These are phyloP conservation scores for Falciphora oryzae DNA, from an alignment of 2,329 filamentous ascomycete species.

Conservation along the genomic window DNA sequence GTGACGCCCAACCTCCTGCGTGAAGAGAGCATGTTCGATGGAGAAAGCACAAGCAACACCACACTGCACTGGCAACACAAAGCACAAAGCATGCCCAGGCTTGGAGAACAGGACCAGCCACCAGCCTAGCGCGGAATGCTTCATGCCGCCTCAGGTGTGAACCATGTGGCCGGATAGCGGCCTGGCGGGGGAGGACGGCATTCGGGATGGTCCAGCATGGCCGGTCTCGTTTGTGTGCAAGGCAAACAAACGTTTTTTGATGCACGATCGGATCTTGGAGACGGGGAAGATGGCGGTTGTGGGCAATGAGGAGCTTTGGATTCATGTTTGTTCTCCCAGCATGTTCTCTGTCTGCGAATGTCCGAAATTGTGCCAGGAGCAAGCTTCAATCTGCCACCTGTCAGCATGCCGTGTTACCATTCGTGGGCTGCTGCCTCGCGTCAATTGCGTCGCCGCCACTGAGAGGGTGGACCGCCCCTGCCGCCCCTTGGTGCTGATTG, in stretches of 20 bases:
- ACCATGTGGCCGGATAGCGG: not conserved
- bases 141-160: no score
- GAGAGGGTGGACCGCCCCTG: not conserved
- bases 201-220: not conserved
- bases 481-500: no score
- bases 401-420: not conserved
- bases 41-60: not conserved
- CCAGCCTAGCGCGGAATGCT: no score
- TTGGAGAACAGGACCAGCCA: not conserved
- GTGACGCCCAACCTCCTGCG: conserved; percentile 5
- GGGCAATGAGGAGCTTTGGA: not conserved
- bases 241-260: not conserved
- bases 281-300: not conserved
- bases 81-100: not conserved
- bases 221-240: not conserved
- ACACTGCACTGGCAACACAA: not conserved
- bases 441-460: no score
- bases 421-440: not conserved
- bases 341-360: no score
- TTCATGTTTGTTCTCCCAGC: no score
- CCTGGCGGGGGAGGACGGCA: not conserved
- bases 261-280: not conserved
- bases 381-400: not conserved
- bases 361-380: no score
- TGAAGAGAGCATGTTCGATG: not conserved